Evolutionary conservation across 2,329 filamentous ascomycete genomes (phyloP).

Genomic region (Botryotinia globosa): DNA sequence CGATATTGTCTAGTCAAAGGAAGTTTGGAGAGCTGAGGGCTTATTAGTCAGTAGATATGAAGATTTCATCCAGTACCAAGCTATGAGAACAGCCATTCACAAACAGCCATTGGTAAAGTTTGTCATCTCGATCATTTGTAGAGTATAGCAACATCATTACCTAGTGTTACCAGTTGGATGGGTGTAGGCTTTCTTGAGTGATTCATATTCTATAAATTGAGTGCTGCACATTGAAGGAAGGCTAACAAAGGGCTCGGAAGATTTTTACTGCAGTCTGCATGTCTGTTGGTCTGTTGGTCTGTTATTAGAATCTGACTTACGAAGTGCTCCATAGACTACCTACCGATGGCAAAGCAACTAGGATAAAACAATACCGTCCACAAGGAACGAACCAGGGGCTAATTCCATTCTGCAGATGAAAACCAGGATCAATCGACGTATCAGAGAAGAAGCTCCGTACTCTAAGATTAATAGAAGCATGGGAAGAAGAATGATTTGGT

Average conservation of each 20-base stretch:
- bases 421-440: neutral
- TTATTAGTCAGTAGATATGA: neutral
- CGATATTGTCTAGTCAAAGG: neutral
- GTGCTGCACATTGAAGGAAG: neutral
- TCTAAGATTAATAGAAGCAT: constrained; percentile 1
- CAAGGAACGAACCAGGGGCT: neutral
- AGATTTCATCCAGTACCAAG: neutral
- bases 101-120: neutral
- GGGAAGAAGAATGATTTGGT: neutral
- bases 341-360: constrained; percentile 1
- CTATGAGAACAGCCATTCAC: neutral
- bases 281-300: too few species aligned
- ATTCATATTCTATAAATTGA: neutral
- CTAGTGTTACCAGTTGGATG: neutral
- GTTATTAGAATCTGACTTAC: constrained; percentile 1
- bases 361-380: constrained; percentile 1
- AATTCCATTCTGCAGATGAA: neutral
- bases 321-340: neutral
- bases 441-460: neutral
- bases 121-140: neutral
- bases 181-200: neutral
- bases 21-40: neutral
- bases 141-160: neutral
- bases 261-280: neutral
- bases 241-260: neutral